Base-by-base conservation (phyloP, 1,284 basidiomycete genomes). In the Caloboletus inedulis region DNA sequence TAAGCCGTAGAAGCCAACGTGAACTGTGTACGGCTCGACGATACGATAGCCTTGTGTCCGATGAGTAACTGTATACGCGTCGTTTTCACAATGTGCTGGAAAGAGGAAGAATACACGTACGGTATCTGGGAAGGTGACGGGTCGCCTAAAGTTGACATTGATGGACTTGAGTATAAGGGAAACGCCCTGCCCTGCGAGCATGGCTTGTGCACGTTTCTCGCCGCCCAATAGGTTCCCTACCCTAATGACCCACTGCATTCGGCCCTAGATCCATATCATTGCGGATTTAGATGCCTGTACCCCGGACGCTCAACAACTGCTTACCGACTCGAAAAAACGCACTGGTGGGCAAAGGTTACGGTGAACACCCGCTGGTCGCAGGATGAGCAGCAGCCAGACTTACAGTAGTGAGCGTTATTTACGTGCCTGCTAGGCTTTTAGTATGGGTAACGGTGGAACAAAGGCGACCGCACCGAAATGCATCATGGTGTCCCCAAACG, bases 401-500 rank as follows among this genome's bases (percentile, higher is more conserved):
- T 62, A 88, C 86, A 70, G 62, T 90, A 89, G 53, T 79, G 80
- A 19, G 80, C 84, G 59, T 90, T 90, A 59, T 89, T 89, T 27
- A 89, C 85, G 61, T 90, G 87, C 63, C 87, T 89, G 51, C 23
- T 41, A 21, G 25, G 33, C 5, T 10, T 14, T 58, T 34, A 57
- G 29, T 14, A 21, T 31, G 33, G 2, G 18, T 39, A 33, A 10
- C 23, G 23, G 30, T 2, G n/a, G 9, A 30, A 43, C 13, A 27
- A 37, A 37, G 33, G n/a, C 4, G 21, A 23, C 68, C 82, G 44
- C 62, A 87, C 87, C 83, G 81, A 63, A 89, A 88, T 0, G 86
- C 72, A 62, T 90, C 88, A 36, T 85, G 81, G 60, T 89, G 82
- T 44, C 87, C 87, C 87, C 87, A 89, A 1, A 78, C 80, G 13